Percentiles rank a stretch among this genome's conserved stretches.
phyloP scores from a whole-genome alignment of 352 stramenopile genomes.

The Pythium dissotocum region DNA sequence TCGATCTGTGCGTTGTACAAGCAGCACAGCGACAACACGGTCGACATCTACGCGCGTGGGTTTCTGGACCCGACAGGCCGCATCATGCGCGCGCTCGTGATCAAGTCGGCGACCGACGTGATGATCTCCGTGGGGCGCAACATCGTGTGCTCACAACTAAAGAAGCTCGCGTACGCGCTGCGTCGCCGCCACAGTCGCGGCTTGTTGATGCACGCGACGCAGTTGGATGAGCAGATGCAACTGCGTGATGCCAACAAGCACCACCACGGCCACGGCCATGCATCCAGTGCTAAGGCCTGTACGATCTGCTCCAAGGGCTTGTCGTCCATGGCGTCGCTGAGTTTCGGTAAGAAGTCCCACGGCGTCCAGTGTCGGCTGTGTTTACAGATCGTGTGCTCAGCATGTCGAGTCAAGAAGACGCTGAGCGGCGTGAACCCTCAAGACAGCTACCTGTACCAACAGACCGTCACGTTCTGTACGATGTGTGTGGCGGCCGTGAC shows the following conservation, averaged over 20 bases:
- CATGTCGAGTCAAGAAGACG: slow-evolving; percentile 24
- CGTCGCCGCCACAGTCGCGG: slow-evolving; percentile 14
- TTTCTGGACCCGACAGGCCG: slow-evolving; percentile 45
- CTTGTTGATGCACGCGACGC: slow-evolving; percentile 4
- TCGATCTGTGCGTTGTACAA: slow-evolving; percentile 55
- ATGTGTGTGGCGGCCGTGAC: slow-evolving; percentile 23
- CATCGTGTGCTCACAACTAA: slow-evolving; percentile 50
- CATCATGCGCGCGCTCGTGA: slow-evolving; percentile 42
- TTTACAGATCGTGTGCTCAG: slow-evolving; percentile 20
- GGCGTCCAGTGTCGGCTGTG: slow-evolving; percentile 25
- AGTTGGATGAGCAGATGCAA: slow-evolving; percentile 18
- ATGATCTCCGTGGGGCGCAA: slow-evolving; percentile 50
- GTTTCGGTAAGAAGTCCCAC: slow-evolving; percentile 17
- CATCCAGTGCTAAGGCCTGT: slow-evolving; percentile 12
- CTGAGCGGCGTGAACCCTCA: slow-evolving; percentile 16
- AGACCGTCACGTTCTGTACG: slow-evolving; percentile 26
- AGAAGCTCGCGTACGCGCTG: slow-evolving; percentile 44
- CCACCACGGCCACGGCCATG: neutral
- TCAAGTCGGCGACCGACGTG: slow-evolving; percentile 45
- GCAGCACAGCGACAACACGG: slow-evolving; percentile 44
- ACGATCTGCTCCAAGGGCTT: slow-evolving; percentile 19
- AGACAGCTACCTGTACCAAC: slow-evolving; percentile 11
- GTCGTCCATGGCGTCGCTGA: slow-evolving; percentile 19
- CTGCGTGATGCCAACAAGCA: slow-evolving; percentile 10
- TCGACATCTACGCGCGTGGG: slow-evolving; percentile 47